These are phyloP conservation scores for Metschnikowia noctiluminum DNA, from an alignment of 805 yeast species.

Conservation along the genomic window DNA sequence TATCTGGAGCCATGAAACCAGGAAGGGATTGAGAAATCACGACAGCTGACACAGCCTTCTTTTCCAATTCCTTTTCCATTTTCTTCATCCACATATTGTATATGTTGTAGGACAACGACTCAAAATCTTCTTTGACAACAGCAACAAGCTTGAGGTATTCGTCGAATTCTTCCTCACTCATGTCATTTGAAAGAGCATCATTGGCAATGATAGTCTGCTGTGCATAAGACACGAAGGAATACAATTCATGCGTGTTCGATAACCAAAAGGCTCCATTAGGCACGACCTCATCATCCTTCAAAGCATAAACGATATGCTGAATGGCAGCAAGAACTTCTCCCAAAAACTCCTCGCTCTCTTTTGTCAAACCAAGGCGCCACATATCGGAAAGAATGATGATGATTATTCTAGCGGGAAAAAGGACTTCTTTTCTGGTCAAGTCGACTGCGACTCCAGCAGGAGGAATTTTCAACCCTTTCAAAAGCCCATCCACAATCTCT, in stretches of 20 bases:
- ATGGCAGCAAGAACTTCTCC: constrained; percentile 86
- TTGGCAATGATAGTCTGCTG: constrained; percentile 87
- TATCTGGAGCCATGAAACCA: constrained; percentile 88
- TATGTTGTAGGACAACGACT: constrained; percentile 86
- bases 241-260: constrained; percentile 91
- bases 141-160: constrained; percentile 87
- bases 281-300: constrained; percentile 82
- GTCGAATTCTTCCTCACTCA: constrained; percentile 86
- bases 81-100: constrained; percentile 97
- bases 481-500: constrained; percentile 82
- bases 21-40: constrained; percentile 93
- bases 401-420: constrained; percentile 94
- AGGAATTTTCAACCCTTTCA: constrained; percentile 83
- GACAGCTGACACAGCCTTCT: constrained; percentile 92
- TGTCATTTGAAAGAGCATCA: constrained; percentile 72
- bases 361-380: constrained; percentile 96
- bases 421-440: constrained; percentile 81
- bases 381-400: constrained; percentile 90
- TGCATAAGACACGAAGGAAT: constrained; percentile 91
- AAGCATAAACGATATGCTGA: constrained; percentile 74
- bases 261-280: constrained; percentile 97
- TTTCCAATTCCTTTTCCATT: constrained; percentile 84
- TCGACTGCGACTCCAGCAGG: constrained; percentile 81
- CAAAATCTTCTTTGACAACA: constrained; percentile 91
- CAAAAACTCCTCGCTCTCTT: constrained; percentile 84